Conservation (phyloP, 2,329 filamentous ascomycete genomes). For the Pseudocercospora eumusae region DNA sequence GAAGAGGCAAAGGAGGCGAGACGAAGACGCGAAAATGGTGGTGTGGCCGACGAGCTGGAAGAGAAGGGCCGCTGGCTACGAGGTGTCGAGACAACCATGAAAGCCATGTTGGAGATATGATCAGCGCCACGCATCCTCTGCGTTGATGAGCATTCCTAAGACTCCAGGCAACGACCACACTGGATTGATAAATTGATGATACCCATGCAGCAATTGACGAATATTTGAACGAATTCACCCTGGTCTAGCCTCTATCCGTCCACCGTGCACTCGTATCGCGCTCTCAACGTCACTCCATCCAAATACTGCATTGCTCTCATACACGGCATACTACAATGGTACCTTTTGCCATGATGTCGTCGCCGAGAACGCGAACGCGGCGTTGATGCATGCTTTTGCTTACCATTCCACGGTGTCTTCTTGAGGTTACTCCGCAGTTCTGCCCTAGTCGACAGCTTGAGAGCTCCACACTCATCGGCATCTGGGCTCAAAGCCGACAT, state of each 20-base stretch:
- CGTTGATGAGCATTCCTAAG: neutral
- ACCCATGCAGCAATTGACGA: constrained; percentile 7
- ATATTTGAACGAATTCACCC: constrained; percentile 5
- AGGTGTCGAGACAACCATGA: constrained; percentile 65
- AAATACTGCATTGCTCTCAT: neutral
- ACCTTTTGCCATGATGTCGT: neutral
- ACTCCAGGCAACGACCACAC: neutral
- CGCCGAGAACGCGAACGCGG: constrained; percentile 4
- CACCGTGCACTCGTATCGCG: neutral
- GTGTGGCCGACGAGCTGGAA: constrained; percentile 71
- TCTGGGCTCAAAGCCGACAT: constrained; percentile 6
- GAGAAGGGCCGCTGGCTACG: constrained; percentile 74
- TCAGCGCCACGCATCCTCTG: neutral
- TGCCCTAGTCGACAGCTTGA: constrained; percentile 5
- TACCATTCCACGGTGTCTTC: constrained; percentile 3
- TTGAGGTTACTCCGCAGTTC: constrained; percentile 8
- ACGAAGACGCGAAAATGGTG: constrained; percentile 66
- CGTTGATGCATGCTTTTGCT: constrained; percentile 9
- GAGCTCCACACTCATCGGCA: constrained; percentile 10
- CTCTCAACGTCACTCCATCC: constrained; percentile 5
- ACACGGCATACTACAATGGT: neutral
- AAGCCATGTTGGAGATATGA: constrained; percentile 61
- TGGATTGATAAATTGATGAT: constrained; percentile 9
- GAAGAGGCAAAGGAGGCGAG: constrained; percentile 70
- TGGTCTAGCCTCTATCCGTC: neutral